Evolutionary conservation across 2,329 filamentous ascomycete genomes (phyloP).

Genomic region (Lecanicillium sp.): DNA sequence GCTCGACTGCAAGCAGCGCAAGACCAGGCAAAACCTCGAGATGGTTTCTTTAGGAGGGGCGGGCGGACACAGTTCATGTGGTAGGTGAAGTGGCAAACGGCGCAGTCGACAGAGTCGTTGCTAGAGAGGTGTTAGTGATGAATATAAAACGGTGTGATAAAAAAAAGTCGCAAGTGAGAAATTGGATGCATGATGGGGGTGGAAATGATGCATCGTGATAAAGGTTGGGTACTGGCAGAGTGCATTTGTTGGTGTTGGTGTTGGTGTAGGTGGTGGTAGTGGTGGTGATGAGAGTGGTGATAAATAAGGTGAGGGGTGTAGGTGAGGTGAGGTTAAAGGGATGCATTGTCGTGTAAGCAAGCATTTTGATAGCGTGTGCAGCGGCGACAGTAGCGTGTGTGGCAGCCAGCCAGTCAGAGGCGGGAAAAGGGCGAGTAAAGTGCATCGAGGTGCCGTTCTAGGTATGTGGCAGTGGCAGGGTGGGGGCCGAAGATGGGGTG

Average conservation of each 20-base stretch:
- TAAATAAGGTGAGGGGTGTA: no score
- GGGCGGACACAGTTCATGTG: conserved; percentile 98
- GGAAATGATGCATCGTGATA: neutral
- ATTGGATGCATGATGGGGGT: neutral
- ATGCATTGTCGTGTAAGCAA: conserved; percentile 14
- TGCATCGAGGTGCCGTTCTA: conserved; percentile 9
- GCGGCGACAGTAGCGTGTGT: neutral
- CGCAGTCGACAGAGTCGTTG: conserved; percentile 93
- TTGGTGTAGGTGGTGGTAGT: neutral
- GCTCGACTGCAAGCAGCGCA: conserved; percentile 93
- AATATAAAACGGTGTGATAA: neutral
- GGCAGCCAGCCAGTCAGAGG: neutral
- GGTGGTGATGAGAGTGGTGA: neutral
- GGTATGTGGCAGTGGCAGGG: conserved; percentile 10
- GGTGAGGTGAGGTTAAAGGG: no score
- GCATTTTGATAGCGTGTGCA: conserved; percentile 10
- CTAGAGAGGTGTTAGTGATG: conserved; percentile 39
- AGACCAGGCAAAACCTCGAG: conserved; percentile 95
- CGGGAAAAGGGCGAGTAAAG: neutral
- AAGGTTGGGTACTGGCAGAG: no score
- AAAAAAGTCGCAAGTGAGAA: no score
- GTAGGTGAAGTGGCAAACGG: conserved; percentile 89
- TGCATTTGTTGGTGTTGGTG: neutral
- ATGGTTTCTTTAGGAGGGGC: conserved; percentile 89
- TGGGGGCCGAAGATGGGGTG: conserved; percentile 4